Conservation (phyloP, 371 early-diverging fungal species). For the Syncephalastrum racemosum region DNA sequence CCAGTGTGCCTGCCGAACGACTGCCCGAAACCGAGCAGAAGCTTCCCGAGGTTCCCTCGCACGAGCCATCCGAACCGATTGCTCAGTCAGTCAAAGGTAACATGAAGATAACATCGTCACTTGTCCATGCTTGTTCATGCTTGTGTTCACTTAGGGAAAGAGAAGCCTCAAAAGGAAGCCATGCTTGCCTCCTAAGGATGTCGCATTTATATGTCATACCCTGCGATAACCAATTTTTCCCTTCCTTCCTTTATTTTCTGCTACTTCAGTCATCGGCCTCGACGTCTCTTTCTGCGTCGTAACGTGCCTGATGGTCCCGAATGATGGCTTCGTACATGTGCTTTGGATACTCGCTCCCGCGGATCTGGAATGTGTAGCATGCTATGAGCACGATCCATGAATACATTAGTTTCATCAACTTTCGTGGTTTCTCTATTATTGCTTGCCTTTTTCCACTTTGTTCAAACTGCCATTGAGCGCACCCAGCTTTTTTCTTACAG, state of each 20-base stretch:
- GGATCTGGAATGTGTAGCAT: conserved; percentile 40
- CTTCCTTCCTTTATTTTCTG: no score
- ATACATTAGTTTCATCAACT: conserved; percentile 1
- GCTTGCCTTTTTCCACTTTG: conserved; percentile 41
- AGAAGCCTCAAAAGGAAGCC: no score
- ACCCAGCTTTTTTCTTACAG: conserved; percentile 30
- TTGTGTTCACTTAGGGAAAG: no score
- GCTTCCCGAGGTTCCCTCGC: conserved; percentile 38
- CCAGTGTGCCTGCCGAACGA: conserved; percentile 28
- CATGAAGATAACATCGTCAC: no score
- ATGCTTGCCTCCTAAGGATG: no score
- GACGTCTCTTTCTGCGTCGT: conserved; percentile 22
- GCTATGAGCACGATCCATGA: conserved; percentile 14
- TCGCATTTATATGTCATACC: no score
- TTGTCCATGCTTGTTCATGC: no score
- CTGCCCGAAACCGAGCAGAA: conserved; percentile 22
- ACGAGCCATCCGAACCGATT: conserved; percentile 15
- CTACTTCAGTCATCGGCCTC: not conserved
- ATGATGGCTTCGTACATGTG: conserved; percentile 40
- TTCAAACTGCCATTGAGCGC: conserved; percentile 30
- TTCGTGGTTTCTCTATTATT: not conserved
- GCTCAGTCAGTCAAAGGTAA: no score
- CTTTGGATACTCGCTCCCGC: conserved; percentile 45
- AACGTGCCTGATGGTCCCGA: conserved; percentile 31
- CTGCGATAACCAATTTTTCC: no score